Base-by-base conservation (phyloP, 2,329 filamentous ascomycete genomes). In the Claviceps spartinae region DNA sequence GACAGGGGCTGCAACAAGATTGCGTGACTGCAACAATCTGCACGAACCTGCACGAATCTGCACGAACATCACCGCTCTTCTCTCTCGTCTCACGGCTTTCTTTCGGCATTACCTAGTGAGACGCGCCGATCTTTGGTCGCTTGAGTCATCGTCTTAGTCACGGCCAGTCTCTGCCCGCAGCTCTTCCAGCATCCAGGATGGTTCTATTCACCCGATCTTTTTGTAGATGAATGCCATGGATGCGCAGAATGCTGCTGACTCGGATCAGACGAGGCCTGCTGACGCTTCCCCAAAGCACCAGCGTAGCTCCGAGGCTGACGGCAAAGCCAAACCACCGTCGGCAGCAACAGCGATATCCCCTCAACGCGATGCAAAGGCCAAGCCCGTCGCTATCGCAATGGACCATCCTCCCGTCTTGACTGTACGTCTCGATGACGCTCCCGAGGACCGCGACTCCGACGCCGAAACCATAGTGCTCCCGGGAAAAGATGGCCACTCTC, bases 391-490 rank as follows among this genome's bases (percentile, higher is more conserved):
- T 37, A 34, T 40, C 22, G 38, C 47, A 16, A 50, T 26, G 13
- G 52, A 47, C 8, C 18, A 50, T 14, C 46, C 46, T 50, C 49
- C 44, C 30, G 43, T 55, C n/a, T 49, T 50, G 30, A 49, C 52
- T 14, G 50, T 57, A 18, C 57, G 53, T 49, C 61, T 67, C 20
- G 62, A 66, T 49, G 71, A 76, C 52, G 65, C 60, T 51, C 65
- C 63, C 22, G 69, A 69, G 53, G 81, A 82, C 54, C 80, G 75
- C 61, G 81, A 83, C 59, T 86, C 83, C 1, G 83, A 86, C 61
- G 82, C 83, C 48, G 83, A 86, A 67, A 86, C 83, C 14, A 83
- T 86, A 55, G 82, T 86, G 38, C 65, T 85, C 37, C 75, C 80
- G 11, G 79, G 79, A 30, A 84, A 83, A 61, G 77, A 83, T 62